These are phyloP conservation scores for Pseudozyma sp. DNA, from an alignment of 1,284 basidiomycete species.

Conservation along the genomic window DNA sequence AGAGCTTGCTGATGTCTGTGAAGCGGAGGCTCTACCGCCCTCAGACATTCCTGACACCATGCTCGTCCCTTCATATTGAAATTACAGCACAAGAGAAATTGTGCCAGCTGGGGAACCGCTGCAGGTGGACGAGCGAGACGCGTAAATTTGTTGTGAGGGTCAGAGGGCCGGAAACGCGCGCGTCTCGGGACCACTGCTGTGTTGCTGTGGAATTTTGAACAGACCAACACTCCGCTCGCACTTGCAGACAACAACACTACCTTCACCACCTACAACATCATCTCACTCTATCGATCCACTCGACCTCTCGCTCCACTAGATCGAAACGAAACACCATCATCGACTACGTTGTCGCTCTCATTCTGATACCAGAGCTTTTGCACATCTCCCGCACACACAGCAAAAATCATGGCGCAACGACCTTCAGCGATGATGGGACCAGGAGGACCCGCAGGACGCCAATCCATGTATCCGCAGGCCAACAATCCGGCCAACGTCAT, in stretches of 20 bases:
- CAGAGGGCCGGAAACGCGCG: slow-evolving; percentile 6
- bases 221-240: slow-evolving; percentile 13
- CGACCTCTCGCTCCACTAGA: too few species aligned
- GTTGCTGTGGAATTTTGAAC: slow-evolving; percentile 4
- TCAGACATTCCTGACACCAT: too few species aligned
- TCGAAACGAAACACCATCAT: background rate
- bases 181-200: slow-evolving; percentile 15
- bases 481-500: slow-evolving; percentile 29
- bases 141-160: slow-evolving; percentile 21
- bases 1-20: too few species aligned
- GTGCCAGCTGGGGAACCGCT: too few species aligned
- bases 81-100: too few species aligned
- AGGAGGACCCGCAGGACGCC: slow-evolving; percentile 22
- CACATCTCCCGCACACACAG: background rate
- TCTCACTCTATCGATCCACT: background rate
- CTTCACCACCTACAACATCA: background rate
- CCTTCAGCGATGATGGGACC: slow-evolving; percentile 29
- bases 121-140: slow-evolving; percentile 11
- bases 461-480: slow-evolving; percentile 45
- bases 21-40: too few species aligned
- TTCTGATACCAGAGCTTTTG: background rate
- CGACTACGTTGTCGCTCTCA: background rate
- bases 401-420: slow-evolving; percentile 29
- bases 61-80: too few species aligned
- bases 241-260: slow-evolving; percentile 13